phyloP scores from a whole-genome alignment of 768 basidiomycete species.

The Lactarius trivialis region DNA sequence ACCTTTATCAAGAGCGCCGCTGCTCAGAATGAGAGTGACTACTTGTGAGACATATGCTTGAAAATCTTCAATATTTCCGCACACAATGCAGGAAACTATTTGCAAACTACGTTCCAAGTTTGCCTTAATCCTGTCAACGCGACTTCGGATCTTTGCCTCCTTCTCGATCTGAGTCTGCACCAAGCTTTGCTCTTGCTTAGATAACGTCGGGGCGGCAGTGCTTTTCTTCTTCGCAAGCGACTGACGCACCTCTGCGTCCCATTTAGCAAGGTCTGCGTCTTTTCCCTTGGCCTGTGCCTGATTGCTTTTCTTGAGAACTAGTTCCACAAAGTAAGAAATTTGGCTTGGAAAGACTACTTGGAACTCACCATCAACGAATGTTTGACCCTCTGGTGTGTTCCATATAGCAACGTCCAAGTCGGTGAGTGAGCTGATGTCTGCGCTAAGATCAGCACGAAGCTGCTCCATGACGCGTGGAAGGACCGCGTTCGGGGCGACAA shows the following conservation, averaged over 20 bases:
- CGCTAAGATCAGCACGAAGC: slow-evolving; percentile 58
- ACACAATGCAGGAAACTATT: slow-evolving; percentile 59
- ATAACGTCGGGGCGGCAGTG: slow-evolving; percentile 42
- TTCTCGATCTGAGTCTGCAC: slow-evolving; percentile 78
- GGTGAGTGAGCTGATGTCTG: slow-evolving; percentile 53
- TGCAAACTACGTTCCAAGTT: slow-evolving; percentile 60
- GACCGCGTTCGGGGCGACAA: slow-evolving; percentile 65
- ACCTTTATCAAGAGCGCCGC: slow-evolving; percentile 57
- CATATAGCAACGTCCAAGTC: slow-evolving; percentile 77
- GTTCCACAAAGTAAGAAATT: background rate
- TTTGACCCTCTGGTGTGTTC: slow-evolving; percentile 75
- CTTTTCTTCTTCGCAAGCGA: slow-evolving; percentile 78
- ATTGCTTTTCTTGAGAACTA: slow-evolving; percentile 59
- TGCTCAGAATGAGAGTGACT: slow-evolving; percentile 48
- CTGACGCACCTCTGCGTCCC: slow-evolving; percentile 92
- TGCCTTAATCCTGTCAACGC: slow-evolving; percentile 48
- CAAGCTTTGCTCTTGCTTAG: slow-evolving; percentile 81
- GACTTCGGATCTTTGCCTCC: slow-evolving; percentile 61
- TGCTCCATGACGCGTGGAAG: slow-evolving; percentile 68
- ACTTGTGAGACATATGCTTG: slow-evolving; percentile 51
- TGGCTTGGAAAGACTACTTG: background rate
- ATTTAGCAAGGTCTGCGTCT: slow-evolving; percentile 82
- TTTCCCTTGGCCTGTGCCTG: slow-evolving; percentile 68
- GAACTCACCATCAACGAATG: slow-evolving; percentile 66
- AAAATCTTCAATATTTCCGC: slow-evolving; percentile 44